phyloP scores from a whole-genome alignment of 192 early-diverging fungal species.

The Podila clonocystis region DNA sequence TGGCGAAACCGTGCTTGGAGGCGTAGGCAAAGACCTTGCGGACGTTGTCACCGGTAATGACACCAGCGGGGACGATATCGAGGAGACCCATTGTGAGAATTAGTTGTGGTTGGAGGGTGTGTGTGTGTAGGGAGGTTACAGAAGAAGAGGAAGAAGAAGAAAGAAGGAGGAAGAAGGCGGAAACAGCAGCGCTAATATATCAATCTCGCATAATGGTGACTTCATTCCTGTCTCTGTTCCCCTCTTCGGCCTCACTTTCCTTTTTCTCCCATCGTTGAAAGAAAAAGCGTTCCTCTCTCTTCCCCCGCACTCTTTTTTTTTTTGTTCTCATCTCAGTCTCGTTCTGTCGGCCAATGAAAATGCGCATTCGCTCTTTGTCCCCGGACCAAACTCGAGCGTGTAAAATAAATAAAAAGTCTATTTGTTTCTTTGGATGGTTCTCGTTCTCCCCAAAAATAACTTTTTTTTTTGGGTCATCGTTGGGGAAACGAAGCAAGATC shows the following conservation, averaged over 20 bases:
- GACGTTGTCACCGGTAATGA: constrained; percentile 94
- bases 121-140: neutral
- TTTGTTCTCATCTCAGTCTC: neutral
- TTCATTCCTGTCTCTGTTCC: neutral
- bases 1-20: constrained; percentile 87
- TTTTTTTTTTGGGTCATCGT: neutral
- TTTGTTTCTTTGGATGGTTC: neutral
- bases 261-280: neutral
- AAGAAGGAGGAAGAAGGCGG: neutral
- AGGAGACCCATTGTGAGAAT: constrained; percentile 74
- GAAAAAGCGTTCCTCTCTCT: neutral
- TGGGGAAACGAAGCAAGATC: neutral
- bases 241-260: neutral
- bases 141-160: constrained; percentile 14
- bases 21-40: constrained; percentile 82
- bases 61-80: constrained; percentile 88
- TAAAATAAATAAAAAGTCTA: constrained; percentile 2
- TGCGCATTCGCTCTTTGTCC: neutral
- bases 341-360: neutral
- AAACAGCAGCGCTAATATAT: neutral
- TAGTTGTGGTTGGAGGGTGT: neutral
- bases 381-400: neutral
- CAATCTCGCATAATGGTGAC: neutral
- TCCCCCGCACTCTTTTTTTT: constrained; percentile 4
- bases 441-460: neutral